Percentiles rank a stretch among this genome's conserved stretches.
phyloP scores from a whole-genome alignment of 208 protist genomes.

The Leishmania martiniquensis region DNA sequence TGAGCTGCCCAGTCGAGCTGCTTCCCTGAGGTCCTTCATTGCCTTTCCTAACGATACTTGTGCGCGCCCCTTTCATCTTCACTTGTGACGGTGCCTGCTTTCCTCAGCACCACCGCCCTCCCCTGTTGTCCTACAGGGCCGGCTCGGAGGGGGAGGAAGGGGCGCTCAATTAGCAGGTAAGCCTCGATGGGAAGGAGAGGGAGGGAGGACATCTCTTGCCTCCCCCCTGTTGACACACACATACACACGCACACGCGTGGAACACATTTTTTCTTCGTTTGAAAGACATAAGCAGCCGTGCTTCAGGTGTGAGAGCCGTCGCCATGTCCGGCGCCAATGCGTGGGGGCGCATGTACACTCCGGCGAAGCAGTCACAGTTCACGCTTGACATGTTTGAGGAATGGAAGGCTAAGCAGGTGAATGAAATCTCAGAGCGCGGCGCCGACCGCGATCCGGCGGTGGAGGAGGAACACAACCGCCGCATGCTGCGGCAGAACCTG shows the following conservation, averaged over 20 bases:
- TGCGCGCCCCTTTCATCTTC: background rate
- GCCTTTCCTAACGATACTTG: background rate
- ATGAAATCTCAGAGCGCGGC: conserved; percentile 58
- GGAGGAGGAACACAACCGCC: conserved; percentile 75
- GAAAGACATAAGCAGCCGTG: background rate
- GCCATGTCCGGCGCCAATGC: conserved; percentile 33
- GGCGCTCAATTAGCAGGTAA: background rate
- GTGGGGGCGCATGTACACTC: conserved; percentile 35
- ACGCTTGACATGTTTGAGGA: conserved; percentile 70
- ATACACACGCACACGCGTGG: background rate
- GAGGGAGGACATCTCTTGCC: background rate
- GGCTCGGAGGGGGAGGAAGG: too few relatives aligned
- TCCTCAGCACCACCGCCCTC: background rate
- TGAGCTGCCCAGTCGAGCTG: background rate
- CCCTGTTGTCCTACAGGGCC: background rate
- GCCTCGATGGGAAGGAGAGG: background rate
- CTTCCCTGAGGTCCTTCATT: background rate
- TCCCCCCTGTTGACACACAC: background rate
- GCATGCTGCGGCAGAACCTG: conserved; percentile 83
- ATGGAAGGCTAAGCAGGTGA: conserved; percentile 67
- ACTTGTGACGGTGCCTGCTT: background rate
- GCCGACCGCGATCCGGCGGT: conserved; percentile 46
- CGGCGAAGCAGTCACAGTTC: conserved; percentile 63
- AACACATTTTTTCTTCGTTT: background rate
- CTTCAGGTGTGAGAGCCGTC: background rate